A percentile compares a stretch with the other conserved stretches of the same genome.
Evolutionary conservation across 495 filamentous ascomycete species (phyloP).

Genomic region (Penicillium desertorum): DNA sequence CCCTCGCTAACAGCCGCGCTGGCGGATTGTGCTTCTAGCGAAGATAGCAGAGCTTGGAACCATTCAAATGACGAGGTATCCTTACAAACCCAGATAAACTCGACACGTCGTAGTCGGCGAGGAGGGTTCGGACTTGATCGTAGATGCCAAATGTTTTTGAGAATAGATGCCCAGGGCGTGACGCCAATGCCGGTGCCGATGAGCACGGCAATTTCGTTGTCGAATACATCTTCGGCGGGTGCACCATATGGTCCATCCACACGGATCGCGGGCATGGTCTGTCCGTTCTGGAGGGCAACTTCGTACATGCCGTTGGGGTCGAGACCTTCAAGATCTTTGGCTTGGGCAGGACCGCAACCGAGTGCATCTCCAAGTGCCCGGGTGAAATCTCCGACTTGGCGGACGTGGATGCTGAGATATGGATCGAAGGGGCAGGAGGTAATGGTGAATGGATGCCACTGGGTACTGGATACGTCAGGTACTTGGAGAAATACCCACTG

Average conservation of each 20-base stretch:
- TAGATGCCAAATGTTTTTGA: slow-evolving; percentile 98
- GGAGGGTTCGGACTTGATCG: slow-evolving; percentile 83
- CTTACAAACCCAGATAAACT: slow-evolving; percentile 99
- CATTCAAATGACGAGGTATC: slow-evolving; percentile 96
- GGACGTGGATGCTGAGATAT: slow-evolving; percentile 90
- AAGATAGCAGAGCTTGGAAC: slow-evolving; percentile 93
- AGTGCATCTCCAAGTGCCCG: slow-evolving; percentile 84
- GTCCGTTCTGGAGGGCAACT: slow-evolving; percentile 89
- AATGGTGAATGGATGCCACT: slow-evolving; percentile 99
- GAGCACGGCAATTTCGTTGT: slow-evolving; percentile 96
- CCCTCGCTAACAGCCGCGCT: slow-evolving; percentile 64
- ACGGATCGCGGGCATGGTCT: slow-evolving; percentile 81
- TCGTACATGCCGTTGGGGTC: slow-evolving; percentile 98
- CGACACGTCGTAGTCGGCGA: slow-evolving; percentile 83
- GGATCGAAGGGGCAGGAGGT: slow-evolving; percentile 96
- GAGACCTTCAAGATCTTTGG: slow-evolving; percentile 80
- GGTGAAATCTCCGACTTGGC: slow-evolving; percentile 97
- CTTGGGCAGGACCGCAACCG: slow-evolving; percentile 80
- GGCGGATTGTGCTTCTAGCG: slow-evolving; percentile 83
- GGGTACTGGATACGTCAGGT: slow-evolving; percentile 77
- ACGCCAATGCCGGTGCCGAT: slow-evolving; percentile 98
- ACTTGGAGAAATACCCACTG: slow-evolving; percentile 98
- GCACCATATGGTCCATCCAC: slow-evolving; percentile 97
- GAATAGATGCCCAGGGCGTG: slow-evolving; percentile 93
- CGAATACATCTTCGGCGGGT: slow-evolving; percentile 88